Percentiles rank a stretch among this genome's conserved stretches.
phyloP scores from a whole-genome alignment of 1,284 basidiomycete genomes.

The Anthracocystis panici-leucophaei region DNA sequence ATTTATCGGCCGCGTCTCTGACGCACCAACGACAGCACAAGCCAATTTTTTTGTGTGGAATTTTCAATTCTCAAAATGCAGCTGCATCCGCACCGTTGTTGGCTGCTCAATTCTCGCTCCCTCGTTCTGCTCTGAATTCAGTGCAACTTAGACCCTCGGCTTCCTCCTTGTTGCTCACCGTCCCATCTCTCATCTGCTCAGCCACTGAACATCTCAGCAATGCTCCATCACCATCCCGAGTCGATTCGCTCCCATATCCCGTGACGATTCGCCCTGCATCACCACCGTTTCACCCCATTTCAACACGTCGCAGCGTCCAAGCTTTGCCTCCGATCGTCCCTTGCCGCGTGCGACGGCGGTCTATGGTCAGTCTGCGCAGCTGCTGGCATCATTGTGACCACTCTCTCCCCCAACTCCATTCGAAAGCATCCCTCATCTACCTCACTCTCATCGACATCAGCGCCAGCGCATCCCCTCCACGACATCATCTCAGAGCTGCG shows the following conservation, averaged over 20 bases:
- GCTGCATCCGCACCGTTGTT: no score
- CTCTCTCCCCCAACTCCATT: neutral
- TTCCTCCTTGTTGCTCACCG: neutral
- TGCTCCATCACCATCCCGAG: constrained; percentile 15
- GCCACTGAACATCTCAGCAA: constrained; percentile 12
- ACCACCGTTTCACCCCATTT: constrained; percentile 3
- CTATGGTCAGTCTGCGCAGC: neutral
- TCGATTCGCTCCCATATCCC: neutral
- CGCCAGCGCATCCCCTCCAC: neutral
- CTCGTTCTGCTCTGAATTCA: no score
- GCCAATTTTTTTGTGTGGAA: no score
- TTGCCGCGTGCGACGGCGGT: constrained; percentile 1
- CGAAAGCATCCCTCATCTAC: neutral
- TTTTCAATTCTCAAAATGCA: no score
- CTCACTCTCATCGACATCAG: neutral
- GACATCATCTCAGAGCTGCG: neutral
- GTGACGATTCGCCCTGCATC: constrained; percentile 6
- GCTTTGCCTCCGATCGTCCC: neutral
- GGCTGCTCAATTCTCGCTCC: no score
- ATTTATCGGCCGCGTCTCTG: no score
- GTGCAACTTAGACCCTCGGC: no score
- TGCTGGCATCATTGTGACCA: neutral
- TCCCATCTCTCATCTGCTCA: neutral
- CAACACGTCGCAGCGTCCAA: neutral
- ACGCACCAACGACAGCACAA: no score